These are phyloP conservation scores for Aspergillus aculeatinus DNA, from an alignment of 2,329 filamentous ascomycete species.

Conservation along the genomic window DNA sequence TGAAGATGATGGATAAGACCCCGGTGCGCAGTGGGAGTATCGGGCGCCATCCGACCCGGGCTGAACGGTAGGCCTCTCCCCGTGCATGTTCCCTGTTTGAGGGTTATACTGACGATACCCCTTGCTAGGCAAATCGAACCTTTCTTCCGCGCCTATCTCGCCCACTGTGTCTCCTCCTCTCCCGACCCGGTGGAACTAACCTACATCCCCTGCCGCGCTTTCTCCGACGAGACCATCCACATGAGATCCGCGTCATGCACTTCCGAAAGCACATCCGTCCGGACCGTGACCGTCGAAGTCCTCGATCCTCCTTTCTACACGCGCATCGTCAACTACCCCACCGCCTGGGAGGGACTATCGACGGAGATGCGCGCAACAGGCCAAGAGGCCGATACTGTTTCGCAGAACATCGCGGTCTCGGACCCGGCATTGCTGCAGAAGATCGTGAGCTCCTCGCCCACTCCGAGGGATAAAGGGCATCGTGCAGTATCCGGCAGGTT, in stretches of 20 bases:
- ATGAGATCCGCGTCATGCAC: constrained; percentile 5
- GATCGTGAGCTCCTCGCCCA: background rate
- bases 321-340: background rate
- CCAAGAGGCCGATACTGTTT: background rate
- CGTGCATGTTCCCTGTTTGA: too few species aligned
- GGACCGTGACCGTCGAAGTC: background rate
- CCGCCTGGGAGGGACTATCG: background rate
- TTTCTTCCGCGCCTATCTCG: constrained; percentile 8
- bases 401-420: constrained; percentile 6
- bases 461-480: background rate
- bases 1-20: constrained; percentile 10
- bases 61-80: constrained; percentile 3
- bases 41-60: background rate
- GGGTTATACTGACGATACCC: too few species aligned
- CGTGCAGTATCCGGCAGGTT: background rate
- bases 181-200: constrained; percentile 3
- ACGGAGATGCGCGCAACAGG: background rate
- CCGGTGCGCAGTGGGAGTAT: constrained; percentile 8
- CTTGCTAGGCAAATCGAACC: constrained; percentile 2
- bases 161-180: background rate
- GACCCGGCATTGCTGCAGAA: background rate
- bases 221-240: constrained; percentile 1
- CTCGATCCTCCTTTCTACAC: constrained; percentile 11
- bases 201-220: constrained; percentile 11
- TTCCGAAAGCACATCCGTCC: background rate